Base-by-base conservation (phyloP, 2,329 filamentous ascomycete species). In the Curvularia lunata region DNA sequence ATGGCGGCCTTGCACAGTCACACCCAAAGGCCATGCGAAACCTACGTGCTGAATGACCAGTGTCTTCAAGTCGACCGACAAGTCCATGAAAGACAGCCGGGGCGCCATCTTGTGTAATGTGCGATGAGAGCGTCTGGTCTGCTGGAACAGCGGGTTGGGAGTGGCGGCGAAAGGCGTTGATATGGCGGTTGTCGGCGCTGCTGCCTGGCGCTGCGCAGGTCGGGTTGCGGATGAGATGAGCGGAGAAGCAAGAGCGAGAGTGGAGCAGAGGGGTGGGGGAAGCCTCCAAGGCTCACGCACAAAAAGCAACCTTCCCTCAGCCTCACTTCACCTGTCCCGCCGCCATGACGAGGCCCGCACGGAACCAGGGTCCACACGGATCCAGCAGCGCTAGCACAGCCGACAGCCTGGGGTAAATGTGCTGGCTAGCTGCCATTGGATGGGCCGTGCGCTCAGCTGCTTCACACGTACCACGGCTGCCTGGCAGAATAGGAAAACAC, bases 51-150 rank as follows among this genome's bases (percentile, higher is more conserved):
- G 67, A 27, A 79, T 66, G 25, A 79, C 67, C 43, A 77, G 59
- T n/a, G 72, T 74, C 65, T 79, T 78, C 58, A 77, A 66, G 45
- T 77, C 75, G 18, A 74, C 71, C 16, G 73, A 74, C 7, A 77
- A 58, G 40, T 74, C 71, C 66, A 74, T 75, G 28, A 76, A 75
- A 25, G 63, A 67, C 34, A 68, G 53, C 18, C 58, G 58, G 30
- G 65, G 48, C 54, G 71, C 68, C 71, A 75, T 77, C 12, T 9
- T 46, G n/a, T 34, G 18, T 25, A 30, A 21, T 41, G n/a, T 46
- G 47, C 43, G 19, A 47, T 23, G 16, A 28, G 23, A 19, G 19
- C 16, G 12, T 1, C 54, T 37, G 10, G 38, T 21, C 34, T 48
- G 45, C 46, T 23, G 10, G 45, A 41, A 32, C 18, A 25, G 23